These are phyloP conservation scores for Lactarius quietus DNA, from an alignment of 768 basidiomycete species.

Conservation along the genomic window DNA sequence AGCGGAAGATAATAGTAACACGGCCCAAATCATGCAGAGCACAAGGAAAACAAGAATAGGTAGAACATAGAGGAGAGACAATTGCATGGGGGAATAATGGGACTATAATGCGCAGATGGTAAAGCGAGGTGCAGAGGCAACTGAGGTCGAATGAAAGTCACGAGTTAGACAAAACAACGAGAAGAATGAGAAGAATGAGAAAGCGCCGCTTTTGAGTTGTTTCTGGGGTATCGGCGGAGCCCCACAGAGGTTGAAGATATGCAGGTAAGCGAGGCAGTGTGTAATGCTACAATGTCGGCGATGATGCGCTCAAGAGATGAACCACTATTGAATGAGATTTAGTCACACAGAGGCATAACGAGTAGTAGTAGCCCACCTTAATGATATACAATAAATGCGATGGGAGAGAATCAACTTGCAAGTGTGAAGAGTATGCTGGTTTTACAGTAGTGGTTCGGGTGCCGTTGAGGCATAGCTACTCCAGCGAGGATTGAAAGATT, in stretches of 20 bases:
- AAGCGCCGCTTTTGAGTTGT: slow-evolving; percentile 10
- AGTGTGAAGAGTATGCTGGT: slow-evolving; percentile 8
- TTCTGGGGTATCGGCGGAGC: slow-evolving; percentile 23
- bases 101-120: slow-evolving; percentile 26
- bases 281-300: slow-evolving; percentile 26
- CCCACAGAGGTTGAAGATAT: slow-evolving; percentile 10
- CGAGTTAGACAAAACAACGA: slow-evolving; percentile 16
- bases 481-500: slow-evolving; percentile 23
- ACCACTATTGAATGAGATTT: slow-evolving; percentile 1
- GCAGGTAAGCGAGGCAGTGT: slow-evolving; percentile 18
- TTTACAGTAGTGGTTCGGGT: slow-evolving; percentile 16
- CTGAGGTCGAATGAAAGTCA: neutral
- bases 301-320: slow-evolving; percentile 10
- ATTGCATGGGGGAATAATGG: slow-evolving; percentile 19
- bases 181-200: slow-evolving; percentile 2
- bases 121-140: slow-evolving; percentile 17
- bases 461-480: slow-evolving; percentile 17
- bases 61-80: slow-evolving; percentile 20
- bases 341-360: neutral
- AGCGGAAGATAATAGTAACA: slow-evolving; percentile 14
- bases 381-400: slow-evolving; percentile 27
- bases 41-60: slow-evolving; percentile 16
- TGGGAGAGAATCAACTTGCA: slow-evolving; percentile 9
- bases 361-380: slow-evolving; percentile 13
- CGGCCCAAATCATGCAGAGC: slow-evolving; percentile 18